Base-by-base conservation (phyloP, 768 basidiomycete genomes). In the Galerina marginata region DNA sequence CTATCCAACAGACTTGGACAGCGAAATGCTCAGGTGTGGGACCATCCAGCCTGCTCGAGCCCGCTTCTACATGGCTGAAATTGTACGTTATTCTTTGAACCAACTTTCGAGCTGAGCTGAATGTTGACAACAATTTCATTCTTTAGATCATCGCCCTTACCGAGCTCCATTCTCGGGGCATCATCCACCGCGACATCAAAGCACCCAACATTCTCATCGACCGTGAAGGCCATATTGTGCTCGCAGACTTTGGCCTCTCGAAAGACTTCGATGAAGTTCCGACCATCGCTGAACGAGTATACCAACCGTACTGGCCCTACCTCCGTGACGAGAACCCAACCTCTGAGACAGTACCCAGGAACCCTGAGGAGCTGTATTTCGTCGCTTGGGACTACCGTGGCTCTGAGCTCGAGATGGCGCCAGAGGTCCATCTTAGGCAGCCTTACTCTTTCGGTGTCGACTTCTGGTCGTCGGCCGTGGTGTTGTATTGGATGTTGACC, bases 401-500 rank as follows among this genome's bases (percentile, higher is more conserved):
- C 9, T 73, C 74, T 1, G 65, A 70, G 29, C 54, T 73, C 25
- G 71, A 72, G 61, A 74, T 74, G 71, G 67, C 76, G 6, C 76
- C 76, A 1, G 76, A 77, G 59, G 63, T 73, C 4, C 63, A 70
- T 49, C 55, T 58, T 3, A 53, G 66, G 26, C 59, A 66, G 36
- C 65, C 61, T 6, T 74, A 74, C 50, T 71, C 71, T 2, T 75
- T 73, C 63, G 71, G 71, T 11, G 68, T 72, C 2, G 93, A 95
- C 61, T 83, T 92, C 48, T 95, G 93, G 93, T 90, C 92, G 0
- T 71, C 91, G 4, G 90, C 90, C 0, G 84, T 92, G 52, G 81
- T 92, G 29, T 81, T 94, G 3, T 89, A 89, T 70, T 84, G 86
- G 42, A 80, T 95, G 52, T 77, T 93, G 43, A 86, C 86, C 0